phyloP scores from a whole-genome alignment of 2,329 filamentous ascomycete genomes.

The Neobulgaria alba region DNA sequence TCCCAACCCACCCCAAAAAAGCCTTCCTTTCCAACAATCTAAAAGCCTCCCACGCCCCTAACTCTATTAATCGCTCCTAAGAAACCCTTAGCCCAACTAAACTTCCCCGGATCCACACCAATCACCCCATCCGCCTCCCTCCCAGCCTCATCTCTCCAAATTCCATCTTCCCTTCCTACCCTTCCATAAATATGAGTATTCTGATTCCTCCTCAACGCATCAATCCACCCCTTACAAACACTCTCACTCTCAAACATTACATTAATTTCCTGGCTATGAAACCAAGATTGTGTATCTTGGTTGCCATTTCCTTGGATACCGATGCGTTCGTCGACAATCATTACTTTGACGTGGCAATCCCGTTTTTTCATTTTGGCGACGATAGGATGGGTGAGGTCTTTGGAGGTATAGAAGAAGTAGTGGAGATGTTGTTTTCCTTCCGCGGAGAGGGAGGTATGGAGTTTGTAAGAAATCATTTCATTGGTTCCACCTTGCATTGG shows the following conservation, averaged over 20 bases:
- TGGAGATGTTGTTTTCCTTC: slow-evolving; percentile 43
- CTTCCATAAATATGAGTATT: slow-evolving; percentile 56
- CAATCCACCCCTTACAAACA: slow-evolving; percentile 55
- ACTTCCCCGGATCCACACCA: slow-evolving; percentile 3
- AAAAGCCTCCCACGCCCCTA: too few species aligned
- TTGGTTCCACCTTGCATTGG: slow-evolving; percentile 70
- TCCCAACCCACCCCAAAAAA: too few species aligned
- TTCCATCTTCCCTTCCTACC: slow-evolving; percentile 46
- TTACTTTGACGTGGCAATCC: slow-evolving; percentile 68
- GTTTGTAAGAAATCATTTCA: slow-evolving; percentile 56
- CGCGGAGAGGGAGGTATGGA: slow-evolving; percentile 35
- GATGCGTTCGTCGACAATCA: slow-evolving; percentile 62
- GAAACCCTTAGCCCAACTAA: too few species aligned
- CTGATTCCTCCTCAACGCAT: slow-evolving; percentile 54
- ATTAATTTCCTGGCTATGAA: slow-evolving; percentile 70
- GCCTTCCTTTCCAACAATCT: too few species aligned
- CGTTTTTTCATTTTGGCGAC: slow-evolving; percentile 51
- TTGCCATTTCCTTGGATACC: slow-evolving; percentile 70
- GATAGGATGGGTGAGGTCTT: slow-evolving; percentile 62
- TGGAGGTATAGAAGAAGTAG: slow-evolving; percentile 64
- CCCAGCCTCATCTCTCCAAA: slow-evolving; percentile 49
- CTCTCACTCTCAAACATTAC: slow-evolving; percentile 58
- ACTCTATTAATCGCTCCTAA: too few species aligned
- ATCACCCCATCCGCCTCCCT: background rate
- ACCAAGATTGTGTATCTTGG: slow-evolving; percentile 75